A percentile compares a stretch with the other conserved stretches of the same genome.
Evolutionary conservation across 2,329 filamentous ascomycete species (phyloP).

Genomic region (Pyrenophora tritici-repentis): DNA sequence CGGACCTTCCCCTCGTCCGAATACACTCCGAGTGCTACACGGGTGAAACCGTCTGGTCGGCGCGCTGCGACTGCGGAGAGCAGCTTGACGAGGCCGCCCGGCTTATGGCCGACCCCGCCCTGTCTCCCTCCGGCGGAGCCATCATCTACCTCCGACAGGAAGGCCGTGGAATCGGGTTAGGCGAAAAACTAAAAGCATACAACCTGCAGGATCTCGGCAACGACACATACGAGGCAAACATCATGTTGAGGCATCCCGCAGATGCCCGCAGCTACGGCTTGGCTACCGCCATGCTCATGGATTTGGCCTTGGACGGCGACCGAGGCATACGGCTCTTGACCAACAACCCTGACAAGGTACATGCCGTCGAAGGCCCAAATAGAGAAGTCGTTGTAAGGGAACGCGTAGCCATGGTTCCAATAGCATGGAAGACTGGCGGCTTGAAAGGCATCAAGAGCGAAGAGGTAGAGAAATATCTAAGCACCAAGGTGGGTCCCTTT

Average conservation of each 20-base stretch:
- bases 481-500: constrained; percentile 76
- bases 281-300: constrained; percentile 91
- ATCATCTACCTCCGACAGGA: constrained; percentile 97
- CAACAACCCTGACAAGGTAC: constrained; percentile 96
- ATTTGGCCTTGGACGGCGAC: constrained; percentile 74
- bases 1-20: constrained; percentile 74
- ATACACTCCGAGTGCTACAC: constrained; percentile 99
- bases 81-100: constrained; percentile 95
- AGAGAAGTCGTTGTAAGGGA: constrained; percentile 87
- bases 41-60: constrained; percentile 97
- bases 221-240: constrained; percentile 96
- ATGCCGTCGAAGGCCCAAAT: constrained; percentile 89
- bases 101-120: constrained; percentile 76
- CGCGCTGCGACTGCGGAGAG: constrained; percentile 95
- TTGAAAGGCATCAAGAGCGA: constrained; percentile 80
- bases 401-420: constrained; percentile 90
- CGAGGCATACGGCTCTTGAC: constrained; percentile 80
- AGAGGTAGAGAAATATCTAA: constrained; percentile 92
- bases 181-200: constrained; percentile 96
- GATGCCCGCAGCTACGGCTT: constrained; percentile 94
- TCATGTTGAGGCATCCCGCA: constrained; percentile 87
- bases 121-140: constrained; percentile 72
- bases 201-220: constrained; percentile 95
- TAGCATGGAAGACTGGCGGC: constrained; percentile 83
- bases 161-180: constrained; percentile 90